A percentile compares a stretch with the other conserved stretches of the same genome.
phyloP scores from a whole-genome alignment of 106 monocot genomes.

The Cymbidium sinense region DNA sequence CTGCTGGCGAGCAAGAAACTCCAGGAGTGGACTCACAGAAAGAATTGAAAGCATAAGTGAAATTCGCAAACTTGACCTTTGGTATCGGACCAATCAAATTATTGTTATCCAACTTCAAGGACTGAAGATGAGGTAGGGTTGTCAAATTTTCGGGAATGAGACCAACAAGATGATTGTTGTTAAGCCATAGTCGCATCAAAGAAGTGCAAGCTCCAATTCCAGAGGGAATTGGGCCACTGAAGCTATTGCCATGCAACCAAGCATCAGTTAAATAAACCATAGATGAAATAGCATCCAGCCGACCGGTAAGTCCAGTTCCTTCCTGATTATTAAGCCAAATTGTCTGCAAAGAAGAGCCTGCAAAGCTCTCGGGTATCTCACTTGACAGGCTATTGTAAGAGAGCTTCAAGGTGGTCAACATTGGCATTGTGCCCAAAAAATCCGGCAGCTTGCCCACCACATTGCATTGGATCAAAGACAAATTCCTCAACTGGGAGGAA shows the following conservation, averaged over 20 bases:
- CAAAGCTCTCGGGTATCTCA: constrained; percentile 31
- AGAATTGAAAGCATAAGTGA: constrained; percentile 21
- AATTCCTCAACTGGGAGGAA: constrained; percentile 28
- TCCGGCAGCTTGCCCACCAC: constrained; percentile 39
- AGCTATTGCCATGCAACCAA: constrained; percentile 63
- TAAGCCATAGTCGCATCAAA: constrained; percentile 29
- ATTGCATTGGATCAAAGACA: constrained; percentile 37
- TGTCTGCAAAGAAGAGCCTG: constrained; percentile 24
- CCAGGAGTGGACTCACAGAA: constrained; percentile 38
- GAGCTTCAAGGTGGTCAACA: constrained; percentile 22
- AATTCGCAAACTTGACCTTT: constrained; percentile 15
- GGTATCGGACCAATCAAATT: constrained; percentile 39
- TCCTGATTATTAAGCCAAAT: constrained; percentile 55
- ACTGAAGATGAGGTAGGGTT: constrained; percentile 20
- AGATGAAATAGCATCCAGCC: constrained; percentile 27
- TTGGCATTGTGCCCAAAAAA: constrained; percentile 35
- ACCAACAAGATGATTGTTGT: constrained; percentile 41
- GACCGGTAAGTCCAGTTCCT: constrained; percentile 31
- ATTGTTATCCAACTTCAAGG: constrained; percentile 30
- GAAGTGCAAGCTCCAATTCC: constrained; percentile 27
- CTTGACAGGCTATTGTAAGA: constrained; percentile 46
- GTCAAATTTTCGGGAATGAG: constrained; percentile 25
- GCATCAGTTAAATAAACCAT: constrained; percentile 23
- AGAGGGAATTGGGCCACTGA: constrained; percentile 32
- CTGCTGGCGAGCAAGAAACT: constrained; percentile 37